These are phyloP conservation scores for Cutaneotrichosporon mucoides DNA, from an alignment of 1,284 basidiomycete genomes.

Conservation along the genomic window DNA sequence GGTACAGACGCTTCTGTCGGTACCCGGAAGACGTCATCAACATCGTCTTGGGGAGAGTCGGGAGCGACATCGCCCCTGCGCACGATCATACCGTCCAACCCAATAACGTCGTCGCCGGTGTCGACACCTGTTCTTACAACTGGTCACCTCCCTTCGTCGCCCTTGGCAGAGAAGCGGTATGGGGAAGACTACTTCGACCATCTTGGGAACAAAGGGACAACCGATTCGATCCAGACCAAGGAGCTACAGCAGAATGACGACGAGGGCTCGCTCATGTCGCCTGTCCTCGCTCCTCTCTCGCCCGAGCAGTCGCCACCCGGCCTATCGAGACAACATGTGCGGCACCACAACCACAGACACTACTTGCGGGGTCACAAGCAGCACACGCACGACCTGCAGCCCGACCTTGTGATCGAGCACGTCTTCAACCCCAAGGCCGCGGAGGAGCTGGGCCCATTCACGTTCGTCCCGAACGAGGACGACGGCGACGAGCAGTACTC, in stretches of 20 bases:
- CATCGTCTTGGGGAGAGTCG: neutral
- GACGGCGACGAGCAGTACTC: neutral
- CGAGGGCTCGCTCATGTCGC: neutral
- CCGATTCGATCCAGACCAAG: no score
- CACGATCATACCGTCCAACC: neutral
- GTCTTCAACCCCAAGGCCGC: constrained; percentile 42
- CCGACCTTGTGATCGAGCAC: constrained; percentile 41
- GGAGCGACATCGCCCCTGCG: no score
- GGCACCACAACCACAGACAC: constrained; percentile 3
- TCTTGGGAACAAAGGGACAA: no score
- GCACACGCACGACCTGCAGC: constrained; percentile 11
- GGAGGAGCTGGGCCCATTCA: constrained; percentile 36
- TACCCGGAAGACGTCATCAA: neutral
- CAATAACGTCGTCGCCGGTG: constrained; percentile 1
- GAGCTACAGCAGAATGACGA: neutral
- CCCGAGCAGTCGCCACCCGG: neutral
- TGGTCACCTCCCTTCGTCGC: neutral
- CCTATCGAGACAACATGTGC: neutral
- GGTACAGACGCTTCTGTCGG: no score
- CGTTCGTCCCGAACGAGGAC: constrained; percentile 28
- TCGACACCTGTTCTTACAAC: neutral
- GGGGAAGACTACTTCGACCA: neutral
- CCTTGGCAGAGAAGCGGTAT: neutral
- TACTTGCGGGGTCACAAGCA: constrained; percentile 1
- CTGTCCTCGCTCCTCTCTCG: neutral